Evolutionary conservation across 108 stramenopile species (phyloP), one percentile per base, ranked within the genome.

Genomic region (Pseudonitzschia delicatissima): DNA sequence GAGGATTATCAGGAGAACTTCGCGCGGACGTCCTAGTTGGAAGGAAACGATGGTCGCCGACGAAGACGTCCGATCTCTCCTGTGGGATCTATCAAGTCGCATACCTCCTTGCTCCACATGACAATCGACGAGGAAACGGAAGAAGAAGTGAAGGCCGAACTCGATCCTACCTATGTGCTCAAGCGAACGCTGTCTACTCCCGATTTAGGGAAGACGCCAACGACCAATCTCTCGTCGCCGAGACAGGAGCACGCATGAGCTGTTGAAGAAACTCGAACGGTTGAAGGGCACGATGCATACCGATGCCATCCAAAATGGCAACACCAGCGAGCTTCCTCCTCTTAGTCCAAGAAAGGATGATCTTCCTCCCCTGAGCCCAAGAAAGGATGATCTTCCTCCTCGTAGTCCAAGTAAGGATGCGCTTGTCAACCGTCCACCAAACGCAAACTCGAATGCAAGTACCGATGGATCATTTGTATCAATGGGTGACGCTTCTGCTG

Each of bases 101-200:
- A 62, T 61, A 28, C 52, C 4, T 82, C 81, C 0, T 45, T 82
- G 32, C 55, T 82, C 6, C 52, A 67, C 23, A 42, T 61, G 17
- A 78, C 73, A 4, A 82, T 82, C 49, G 53, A 78, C 31, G 81
- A 82, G 71, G 81, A 82, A 49, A 82, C 81, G 13, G 73, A 61
- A 23, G 47, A 61, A 39, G 81, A 82, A 64, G 39, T 82, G 7
- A 18, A 67, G 50, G 37, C 57, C 11, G 74, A 76, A 32, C 21
- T 36, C 23, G 59, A 44, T 28, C 59, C 64, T 28, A 37, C 68
- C 2, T 76, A 72, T 62, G 23, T 62, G 0, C 34, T 79, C 25
- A 29, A 49, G 17, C 49, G 80, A 48, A 72, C 71, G 11, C 50
- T 67, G 0, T 81, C 80, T 7, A 72, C 67, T 35, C 80, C 76